phyloP scores from a whole-genome alignment of 1,139 yeast species.

The Saccharomyces pastorianus region DNA sequence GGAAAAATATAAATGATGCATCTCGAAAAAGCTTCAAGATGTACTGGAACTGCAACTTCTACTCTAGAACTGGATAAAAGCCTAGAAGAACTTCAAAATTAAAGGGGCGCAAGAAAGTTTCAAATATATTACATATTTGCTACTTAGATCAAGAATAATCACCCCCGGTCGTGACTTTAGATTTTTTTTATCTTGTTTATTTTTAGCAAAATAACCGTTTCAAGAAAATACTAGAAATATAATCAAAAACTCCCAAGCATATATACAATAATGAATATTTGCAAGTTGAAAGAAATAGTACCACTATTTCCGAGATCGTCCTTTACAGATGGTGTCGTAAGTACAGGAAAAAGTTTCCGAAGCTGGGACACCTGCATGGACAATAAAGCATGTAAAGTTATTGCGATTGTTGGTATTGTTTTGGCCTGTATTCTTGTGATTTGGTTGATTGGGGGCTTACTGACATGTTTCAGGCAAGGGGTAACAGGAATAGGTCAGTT shows the following conservation, averaged over 20 bases:
- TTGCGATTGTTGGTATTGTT: constrained; percentile 65
- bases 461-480: constrained; percentile 38
- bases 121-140: neutral
- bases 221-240: neutral
- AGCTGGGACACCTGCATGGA: constrained; percentile 77
- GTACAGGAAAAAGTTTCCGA: constrained; percentile 51
- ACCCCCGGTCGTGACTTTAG: neutral
- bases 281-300: neutral
- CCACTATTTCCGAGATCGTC: constrained; percentile 13
- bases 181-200: neutral
- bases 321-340: constrained; percentile 18
- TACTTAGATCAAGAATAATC: neutral
- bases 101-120: neutral
- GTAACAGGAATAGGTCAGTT: constrained; percentile 33
- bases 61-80: neutral
- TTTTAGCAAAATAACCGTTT: neutral
- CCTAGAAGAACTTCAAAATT: neutral
- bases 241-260: neutral
- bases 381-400: constrained; percentile 63
- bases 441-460: constrained; percentile 36
- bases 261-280: neutral
- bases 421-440: constrained; percentile 39
- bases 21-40: neutral
- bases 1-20: neutral
- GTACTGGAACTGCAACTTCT: neutral